These are phyloP conservation scores for Leccinum imitatum DNA, from an alignment of 768 basidiomycete genomes.

Conservation along the genomic window DNA sequence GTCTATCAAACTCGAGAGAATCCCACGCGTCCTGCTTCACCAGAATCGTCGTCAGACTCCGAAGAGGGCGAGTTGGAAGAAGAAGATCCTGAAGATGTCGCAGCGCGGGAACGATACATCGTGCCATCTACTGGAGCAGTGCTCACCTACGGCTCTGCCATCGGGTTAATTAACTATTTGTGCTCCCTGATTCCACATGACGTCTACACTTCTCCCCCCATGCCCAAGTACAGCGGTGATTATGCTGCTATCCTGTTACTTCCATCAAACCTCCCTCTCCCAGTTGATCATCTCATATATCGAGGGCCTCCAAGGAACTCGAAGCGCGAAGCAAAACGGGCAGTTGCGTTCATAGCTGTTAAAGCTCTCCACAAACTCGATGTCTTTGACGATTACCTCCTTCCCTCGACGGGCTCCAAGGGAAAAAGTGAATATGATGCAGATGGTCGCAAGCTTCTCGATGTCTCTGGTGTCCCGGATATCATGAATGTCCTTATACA, in stretches of 20 bases:
- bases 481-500: constrained; percentile 60
- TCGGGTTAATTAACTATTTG: constrained; percentile 69
- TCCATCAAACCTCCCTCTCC: constrained; percentile 65
- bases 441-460: constrained; percentile 45
- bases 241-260: constrained; percentile 60
- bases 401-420: constrained; percentile 60
- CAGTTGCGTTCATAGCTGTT: constrained; percentile 78
- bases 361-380: constrained; percentile 65
- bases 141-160: constrained; percentile 75
- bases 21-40: constrained; percentile 30
- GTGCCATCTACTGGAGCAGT: constrained; percentile 73
- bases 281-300: constrained; percentile 51
- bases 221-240: constrained; percentile 62
- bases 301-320: constrained; percentile 59
- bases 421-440: constrained; percentile 52
- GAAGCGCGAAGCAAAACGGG: constrained; percentile 82
- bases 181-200: constrained; percentile 78
- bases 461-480: constrained; percentile 46
- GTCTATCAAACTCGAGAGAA: constrained; percentile 56
- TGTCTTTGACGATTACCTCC: constrained; percentile 79
- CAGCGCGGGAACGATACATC: constrained; percentile 69
- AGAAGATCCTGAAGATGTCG: constrained; percentile 56
- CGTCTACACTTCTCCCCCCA: constrained; percentile 57
- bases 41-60: constrained; percentile 26
- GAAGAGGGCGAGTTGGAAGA: constrained; percentile 40